Evolutionary conservation across 805 yeast species (phyloP).

Genomic region (Wickerhamiella spandovensis): DNA sequence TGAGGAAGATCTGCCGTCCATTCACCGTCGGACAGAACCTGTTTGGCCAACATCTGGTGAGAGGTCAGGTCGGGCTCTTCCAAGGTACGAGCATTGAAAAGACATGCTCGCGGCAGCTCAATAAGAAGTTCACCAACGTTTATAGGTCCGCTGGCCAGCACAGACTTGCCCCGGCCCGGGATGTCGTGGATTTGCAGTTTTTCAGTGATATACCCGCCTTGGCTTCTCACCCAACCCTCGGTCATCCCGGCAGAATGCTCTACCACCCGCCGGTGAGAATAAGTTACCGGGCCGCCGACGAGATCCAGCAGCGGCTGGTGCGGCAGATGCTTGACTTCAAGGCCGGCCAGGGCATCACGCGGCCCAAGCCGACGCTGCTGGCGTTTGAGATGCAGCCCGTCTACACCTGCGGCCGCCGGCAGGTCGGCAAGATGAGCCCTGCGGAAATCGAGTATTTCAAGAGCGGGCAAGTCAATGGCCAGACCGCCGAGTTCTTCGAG

Average conservation of each 20-base stretch:
- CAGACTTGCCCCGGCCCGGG: constrained; percentile 48
- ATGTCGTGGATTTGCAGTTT: constrained; percentile 29
- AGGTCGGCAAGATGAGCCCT: constrained; percentile 37
- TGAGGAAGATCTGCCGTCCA: constrained; percentile 55
- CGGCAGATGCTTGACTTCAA: constrained; percentile 15
- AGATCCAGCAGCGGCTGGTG: constrained; percentile 11
- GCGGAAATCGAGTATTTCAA: constrained; percentile 19
- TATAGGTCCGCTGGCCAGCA: constrained; percentile 33
- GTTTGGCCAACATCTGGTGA: constrained; percentile 13
- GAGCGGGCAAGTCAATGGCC: constrained; percentile 11
- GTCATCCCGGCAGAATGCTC: neutral
- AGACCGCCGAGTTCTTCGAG: constrained; percentile 48
- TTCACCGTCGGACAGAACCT: constrained; percentile 4
- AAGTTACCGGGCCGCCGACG: constrained; percentile 14
- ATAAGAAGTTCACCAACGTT: constrained; percentile 10
- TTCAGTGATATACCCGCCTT: constrained; percentile 10
- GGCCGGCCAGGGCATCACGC: neutral
- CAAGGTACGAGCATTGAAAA: constrained; percentile 11
- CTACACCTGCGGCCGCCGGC: constrained; percentile 85
- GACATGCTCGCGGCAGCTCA: constrained; percentile 10
- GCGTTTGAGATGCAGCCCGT: constrained; percentile 80
- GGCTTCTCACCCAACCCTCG: constrained; percentile 1
- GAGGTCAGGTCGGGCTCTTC: constrained; percentile 1
- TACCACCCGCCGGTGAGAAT: constrained; percentile 13
- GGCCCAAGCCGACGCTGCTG: constrained; percentile 53